Evolutionary conservation across 2,329 filamentous ascomycete species (phyloP), one percentile per base, ranked within the genome.

Genomic region (Calonectria multiphialidica): DNA sequence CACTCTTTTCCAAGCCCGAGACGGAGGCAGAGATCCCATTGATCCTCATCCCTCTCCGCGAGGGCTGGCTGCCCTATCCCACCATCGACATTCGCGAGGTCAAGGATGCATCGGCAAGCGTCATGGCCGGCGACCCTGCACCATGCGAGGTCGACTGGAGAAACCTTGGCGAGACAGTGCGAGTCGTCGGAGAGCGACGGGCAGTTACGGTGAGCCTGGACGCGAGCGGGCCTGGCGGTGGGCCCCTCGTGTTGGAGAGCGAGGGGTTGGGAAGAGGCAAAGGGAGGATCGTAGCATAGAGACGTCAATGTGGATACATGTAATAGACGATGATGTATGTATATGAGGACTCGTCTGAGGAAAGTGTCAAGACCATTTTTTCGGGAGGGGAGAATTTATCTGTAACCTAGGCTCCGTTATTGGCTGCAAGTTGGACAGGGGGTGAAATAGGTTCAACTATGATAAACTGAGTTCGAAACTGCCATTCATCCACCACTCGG

Each of bases 41-140:
- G 9, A 87, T 97, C 66, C 86, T 98, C 12, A 91, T 98, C 15
- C 95, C 97, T 0, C 88, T 98, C 55, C 90, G 93, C 66, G 88
- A 95, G 33, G 96, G 97, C 1, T 91, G 91, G 80, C 84, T 97
- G n/a, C 88, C 95, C 1, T 91, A 95, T 33, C 97, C 97, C 0
- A 88, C 85, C 9, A 88, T 98, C 2, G 95, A 98, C 63, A 93
- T 98, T 42, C 91, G 93, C 53, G 91, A 92, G 81, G 86, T 91
- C 9, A 82, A 84, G 67, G 76, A 79, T 9, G 59, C 69, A 3
- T 81, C 78, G 70, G 74, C 74, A 42, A 62, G 40, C n/a, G 23
- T 45, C 4, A 3, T 45, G 55, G 73, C 74, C 73, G 74, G 53
- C 35, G 76, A 72, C 50, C 77, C 74, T 16, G 79, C 80, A 75